These are phyloP conservation scores for Septoria petroselini DNA, from an alignment of 2,329 filamentous ascomycete species.

Conservation along the genomic window DNA sequence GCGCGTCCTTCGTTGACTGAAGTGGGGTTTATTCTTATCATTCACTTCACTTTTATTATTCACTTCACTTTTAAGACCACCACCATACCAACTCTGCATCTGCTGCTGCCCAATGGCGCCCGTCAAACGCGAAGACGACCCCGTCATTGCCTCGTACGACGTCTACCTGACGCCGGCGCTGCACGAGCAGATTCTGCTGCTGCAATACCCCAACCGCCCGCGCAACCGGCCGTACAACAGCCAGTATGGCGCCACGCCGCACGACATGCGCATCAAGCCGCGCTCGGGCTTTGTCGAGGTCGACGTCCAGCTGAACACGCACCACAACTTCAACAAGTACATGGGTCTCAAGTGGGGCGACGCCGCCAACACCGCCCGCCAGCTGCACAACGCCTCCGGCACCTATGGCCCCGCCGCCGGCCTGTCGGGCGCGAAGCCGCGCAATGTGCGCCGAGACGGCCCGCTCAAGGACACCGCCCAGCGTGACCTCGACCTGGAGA, in stretches of 20 bases:
- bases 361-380: constrained; percentile 52
- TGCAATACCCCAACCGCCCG: constrained; percentile 83
- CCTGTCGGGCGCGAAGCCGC: constrained; percentile 37
- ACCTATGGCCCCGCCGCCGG: constrained; percentile 49
- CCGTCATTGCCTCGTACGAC: constrained; percentile 62
- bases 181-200: constrained; percentile 58
- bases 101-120: too few species aligned
- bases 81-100: constrained; percentile 12
- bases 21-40: too few species aligned
- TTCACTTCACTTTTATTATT: constrained; percentile 3
- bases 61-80: constrained; percentile 5
- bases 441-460: constrained; percentile 19
- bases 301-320: constrained; percentile 77
- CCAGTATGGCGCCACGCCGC: constrained; percentile 55
- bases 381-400: constrained; percentile 41
- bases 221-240: constrained; percentile 62
- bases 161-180: constrained; percentile 78
- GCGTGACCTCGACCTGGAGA: constrained; percentile 40
- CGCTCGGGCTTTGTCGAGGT: constrained; percentile 82
- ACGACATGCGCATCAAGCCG: constrained; percentile 77
- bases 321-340: constrained; percentile 72
- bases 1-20: too few species aligned
- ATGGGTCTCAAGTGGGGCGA: constrained; percentile 83
- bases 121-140: constrained; percentile 42
- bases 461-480: constrained; percentile 48